Evolutionary conservation across 2,329 filamentous ascomycete genomes (phyloP), one percentile per base, ranked within the genome.

Genomic region (Exophiala phaeomuriformis): DNA sequence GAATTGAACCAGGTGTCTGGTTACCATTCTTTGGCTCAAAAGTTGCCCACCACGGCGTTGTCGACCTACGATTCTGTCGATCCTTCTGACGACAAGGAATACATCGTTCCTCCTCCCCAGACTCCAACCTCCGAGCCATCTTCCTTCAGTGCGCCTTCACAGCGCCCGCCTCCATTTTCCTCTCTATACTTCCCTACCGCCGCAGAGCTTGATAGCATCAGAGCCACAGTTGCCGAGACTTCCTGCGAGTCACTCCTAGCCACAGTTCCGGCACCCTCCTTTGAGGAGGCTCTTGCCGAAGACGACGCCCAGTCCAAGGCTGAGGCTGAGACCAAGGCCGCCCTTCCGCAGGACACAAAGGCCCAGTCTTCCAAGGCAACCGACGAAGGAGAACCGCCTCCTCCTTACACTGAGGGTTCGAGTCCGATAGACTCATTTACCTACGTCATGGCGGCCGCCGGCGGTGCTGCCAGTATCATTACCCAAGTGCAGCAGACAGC

Each of bases 381-480:
- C 55, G 81, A 84, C 76, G 91, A 97, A 73, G 81, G 82, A 72
- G 93, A 97, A 75, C 91, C 91, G 55, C 93, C 93, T 57, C 93
- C 93, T 54, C 91, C 93, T 53, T 98, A 98, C 71, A 90, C 88
- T 63, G 91, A 97, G 81, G 90, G 91, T 65, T 86, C 84, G 57
- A 96, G 89, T 75, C 93, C 93, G 59, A 83, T 98, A 69, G 81
- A 86, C 57, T 88, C 89, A 53, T 98, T 98, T 68, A 85, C 86
- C 65, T 98, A 94, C 81, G 82, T 95, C 70, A 98, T 98, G 93
- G 90, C 93, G 74, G 88, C 90, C 70, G 90, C 91, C 74, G 91
- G 91, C 78, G 91, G 90, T 75, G 88, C 90, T 65, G 86, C 90
- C 76, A 97, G 93, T 81, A 95, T 98, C 69, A 95, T 98, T 75